Base-by-base conservation (phyloP, 352 stramenopile genomes). In the Phytophthora pistaciae region DNA sequence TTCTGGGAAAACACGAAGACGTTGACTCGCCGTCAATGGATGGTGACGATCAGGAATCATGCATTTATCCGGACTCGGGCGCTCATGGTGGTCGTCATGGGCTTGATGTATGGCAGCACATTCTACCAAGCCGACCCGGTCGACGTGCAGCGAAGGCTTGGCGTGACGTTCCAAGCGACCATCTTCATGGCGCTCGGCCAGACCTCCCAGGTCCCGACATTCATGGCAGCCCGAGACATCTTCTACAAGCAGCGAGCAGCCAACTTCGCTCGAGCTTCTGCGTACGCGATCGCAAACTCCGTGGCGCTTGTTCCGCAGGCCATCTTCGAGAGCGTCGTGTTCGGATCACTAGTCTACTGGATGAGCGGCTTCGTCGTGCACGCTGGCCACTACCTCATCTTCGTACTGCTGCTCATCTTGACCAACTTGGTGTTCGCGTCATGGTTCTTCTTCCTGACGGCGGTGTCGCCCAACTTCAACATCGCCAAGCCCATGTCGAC, bases 171-270 rank as follows among this genome's bases (percentile, higher is more conserved):
- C 64, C 74, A 86, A 50, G 78, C 70, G 21, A 70, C 90, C 20
- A 81, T 97, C 33, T 96, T 92, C 64, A 66, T 92, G n/a, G 78
- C 73, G 13, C 46, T 97, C 23, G 85, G 85, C 20, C 78, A 87
- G 23, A 86, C 91, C 60, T 65, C 87, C 2, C 80, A 90, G 54
- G 72, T 96, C 18, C 84, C 88, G n/a, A 81, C 75, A 2, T 86
- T 96, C 60, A 86, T 95, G 62, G 72, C 83, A n/a, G 72, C 64
- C 8, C 77, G 79, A 14, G 75, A 70, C 2, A 67, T 90, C 25
- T 96, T 92, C 73, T 94, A 95, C 78, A 95, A 92, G 61, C 88
- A 96, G 40, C 70, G 76, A 5, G 77, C 80, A 36, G 72, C 79
- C 36, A 94, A 95, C 63, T 95, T 94, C 66, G 89, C 82, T 62